Conservation (phyloP, 2,329 filamentous ascomycete species). For the Corinectria fuckeliana region DNA sequence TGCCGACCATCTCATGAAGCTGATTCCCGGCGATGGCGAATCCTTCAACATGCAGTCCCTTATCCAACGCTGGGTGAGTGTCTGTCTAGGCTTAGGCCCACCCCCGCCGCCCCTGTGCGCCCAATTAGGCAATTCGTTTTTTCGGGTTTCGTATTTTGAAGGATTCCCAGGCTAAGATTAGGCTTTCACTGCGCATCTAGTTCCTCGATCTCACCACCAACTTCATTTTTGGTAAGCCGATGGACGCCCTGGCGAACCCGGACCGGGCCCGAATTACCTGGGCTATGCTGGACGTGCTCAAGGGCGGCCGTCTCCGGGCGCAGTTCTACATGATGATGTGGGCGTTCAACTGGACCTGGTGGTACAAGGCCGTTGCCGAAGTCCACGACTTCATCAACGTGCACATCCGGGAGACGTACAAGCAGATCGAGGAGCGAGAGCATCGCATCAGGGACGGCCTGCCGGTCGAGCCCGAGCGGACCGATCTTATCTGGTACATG, state of each 20-base stretch:
- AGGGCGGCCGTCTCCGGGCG: conserved; percentile 20
- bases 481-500: conserved; percentile 25
- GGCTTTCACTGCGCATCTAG: background rate
- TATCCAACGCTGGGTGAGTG: conserved; percentile 25
- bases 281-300: conserved; percentile 25
- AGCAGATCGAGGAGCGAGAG: conserved; percentile 22
- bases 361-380: conserved; percentile 21
- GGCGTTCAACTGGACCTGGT: conserved; percentile 30
- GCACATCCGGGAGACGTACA: conserved; percentile 22
- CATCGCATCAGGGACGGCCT: conserved; percentile 21
- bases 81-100: no score
- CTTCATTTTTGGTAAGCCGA: conserved; percentile 26
- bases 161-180: background rate
- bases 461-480: conserved; percentile 18
- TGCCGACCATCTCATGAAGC: conserved; percentile 14
- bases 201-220: conserved; percentile 27
- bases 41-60: conserved; percentile 26
- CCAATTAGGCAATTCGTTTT: background rate
- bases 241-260: conserved; percentile 20
- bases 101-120: no score
- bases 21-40: conserved; percentile 24
- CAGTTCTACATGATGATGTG: conserved; percentile 24
- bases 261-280: conserved; percentile 24
- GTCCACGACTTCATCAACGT: conserved; percentile 25
- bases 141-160: background rate